Evolutionary conservation across 495 filamentous ascomycete genomes (phyloP).

Genomic region (Cladorrhinum samala): DNA sequence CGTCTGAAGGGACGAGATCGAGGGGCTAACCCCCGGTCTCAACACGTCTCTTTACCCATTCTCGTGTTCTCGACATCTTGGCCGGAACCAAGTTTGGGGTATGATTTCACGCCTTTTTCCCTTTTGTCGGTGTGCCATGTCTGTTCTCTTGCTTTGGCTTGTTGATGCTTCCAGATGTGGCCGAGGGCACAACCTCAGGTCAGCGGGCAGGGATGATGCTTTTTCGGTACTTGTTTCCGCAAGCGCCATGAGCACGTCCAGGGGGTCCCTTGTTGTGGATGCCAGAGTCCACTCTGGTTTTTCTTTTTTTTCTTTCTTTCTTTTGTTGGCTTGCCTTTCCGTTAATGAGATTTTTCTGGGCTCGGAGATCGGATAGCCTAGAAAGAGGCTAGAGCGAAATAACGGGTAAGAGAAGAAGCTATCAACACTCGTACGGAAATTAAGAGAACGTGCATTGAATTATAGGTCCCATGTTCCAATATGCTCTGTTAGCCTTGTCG

Average conservation of each 20-base stretch:
- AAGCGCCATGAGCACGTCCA: constrained; percentile 23
- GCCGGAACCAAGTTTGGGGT: constrained; percentile 6
- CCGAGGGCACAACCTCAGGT: background rate
- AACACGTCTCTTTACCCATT: background rate
- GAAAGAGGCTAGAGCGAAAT: constrained; percentile 4
- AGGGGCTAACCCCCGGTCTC: background rate
- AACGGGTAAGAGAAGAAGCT: constrained; percentile 8
- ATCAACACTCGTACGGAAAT: constrained; percentile 1
- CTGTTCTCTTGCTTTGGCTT: background rate
- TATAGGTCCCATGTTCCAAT: constrained; percentile 2
- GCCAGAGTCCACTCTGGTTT: background rate
- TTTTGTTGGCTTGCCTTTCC: background rate
- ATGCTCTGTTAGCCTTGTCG: background rate
- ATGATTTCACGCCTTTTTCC: constrained; percentile 2
- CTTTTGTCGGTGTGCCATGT: constrained; percentile 10
- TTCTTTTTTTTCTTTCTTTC: background rate
- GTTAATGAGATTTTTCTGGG: background rate
- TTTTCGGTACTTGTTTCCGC: constrained; percentile 29
- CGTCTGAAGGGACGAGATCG: background rate
- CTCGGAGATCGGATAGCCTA: background rate
- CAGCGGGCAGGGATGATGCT: background rate
- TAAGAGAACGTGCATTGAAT: constrained; percentile 8
- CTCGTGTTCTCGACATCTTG: constrained; percentile 4
- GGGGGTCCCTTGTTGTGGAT: constrained; percentile 6
- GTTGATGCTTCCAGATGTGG: constrained; percentile 9